phyloP scores from a whole-genome alignment of 1,284 basidiomycete species.

The Leccinum variabile region DNA sequence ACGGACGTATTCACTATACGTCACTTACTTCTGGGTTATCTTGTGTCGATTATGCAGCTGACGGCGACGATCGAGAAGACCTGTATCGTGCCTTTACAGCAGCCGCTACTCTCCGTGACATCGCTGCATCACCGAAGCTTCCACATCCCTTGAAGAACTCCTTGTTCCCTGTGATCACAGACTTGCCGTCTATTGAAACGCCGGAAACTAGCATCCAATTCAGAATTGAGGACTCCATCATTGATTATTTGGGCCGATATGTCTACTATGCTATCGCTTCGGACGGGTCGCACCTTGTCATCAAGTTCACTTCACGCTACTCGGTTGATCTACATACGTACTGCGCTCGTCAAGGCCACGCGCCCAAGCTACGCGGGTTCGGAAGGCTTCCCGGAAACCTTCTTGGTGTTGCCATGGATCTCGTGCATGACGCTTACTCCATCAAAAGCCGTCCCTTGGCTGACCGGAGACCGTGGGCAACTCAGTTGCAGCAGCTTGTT shows the following conservation, averaged over 20 bases:
- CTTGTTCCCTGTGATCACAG: too few species aligned
- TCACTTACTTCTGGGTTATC: not conserved
- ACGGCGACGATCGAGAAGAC: not conserved
- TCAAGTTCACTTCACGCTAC: too few species aligned
- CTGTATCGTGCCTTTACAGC: not conserved
- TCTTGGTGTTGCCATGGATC: not conserved
- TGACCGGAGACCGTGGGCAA: not conserved
- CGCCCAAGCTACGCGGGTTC: not conserved
- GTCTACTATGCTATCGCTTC: not conserved
- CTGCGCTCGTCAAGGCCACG: not conserved
- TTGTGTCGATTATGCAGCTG: not conserved
- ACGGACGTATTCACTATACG: not conserved
- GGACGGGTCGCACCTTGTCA: not conserved
- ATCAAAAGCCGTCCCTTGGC: not conserved
- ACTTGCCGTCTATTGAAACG: not conserved
- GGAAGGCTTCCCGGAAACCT: not conserved
- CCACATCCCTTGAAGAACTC: not conserved
- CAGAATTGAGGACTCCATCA: not conserved
- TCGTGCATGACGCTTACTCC: not conserved
- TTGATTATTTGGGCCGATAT: not conserved
- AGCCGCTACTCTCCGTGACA: not conserved
- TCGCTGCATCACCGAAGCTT: not conserved
- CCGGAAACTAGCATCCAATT: not conserved
- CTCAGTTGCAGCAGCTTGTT: not conserved
- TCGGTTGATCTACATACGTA: too few species aligned